phyloP scores from a whole-genome alignment of 1,284 basidiomycete species.

The Pholiota adiposa region DNA sequence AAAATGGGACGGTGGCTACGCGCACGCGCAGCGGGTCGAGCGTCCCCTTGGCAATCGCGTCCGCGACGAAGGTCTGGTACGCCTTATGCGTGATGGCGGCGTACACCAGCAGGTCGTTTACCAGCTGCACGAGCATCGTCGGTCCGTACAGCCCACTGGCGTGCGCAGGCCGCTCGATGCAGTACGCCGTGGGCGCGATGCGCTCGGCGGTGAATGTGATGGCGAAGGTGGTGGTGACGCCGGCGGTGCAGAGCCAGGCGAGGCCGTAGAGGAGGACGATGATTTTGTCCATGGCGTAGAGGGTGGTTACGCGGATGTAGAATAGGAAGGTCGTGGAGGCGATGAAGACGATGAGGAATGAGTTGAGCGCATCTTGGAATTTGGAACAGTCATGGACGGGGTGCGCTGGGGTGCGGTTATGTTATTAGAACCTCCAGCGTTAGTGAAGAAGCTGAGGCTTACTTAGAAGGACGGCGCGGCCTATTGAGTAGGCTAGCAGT shows the following conservation, averaged over 20 bases:
- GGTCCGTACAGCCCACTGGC: constrained; percentile 12
- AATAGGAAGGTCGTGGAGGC: constrained; percentile 36
- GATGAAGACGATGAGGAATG: constrained; percentile 25
- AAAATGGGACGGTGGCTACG: constrained; percentile 22
- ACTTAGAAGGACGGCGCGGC: constrained; percentile 10
- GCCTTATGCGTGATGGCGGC: constrained; percentile 32
- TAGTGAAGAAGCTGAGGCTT: neutral
- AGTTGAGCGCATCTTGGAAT: constrained; percentile 18
- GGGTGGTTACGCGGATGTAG: constrained; percentile 36
- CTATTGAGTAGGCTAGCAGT: constrained; percentile 8
- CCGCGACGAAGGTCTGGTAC: constrained; percentile 8
- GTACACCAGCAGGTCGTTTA: constrained; percentile 35
- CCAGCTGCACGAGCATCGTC: constrained; percentile 20
- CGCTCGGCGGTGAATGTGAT: constrained; percentile 25
- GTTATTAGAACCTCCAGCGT: neutral
- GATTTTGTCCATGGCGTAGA: constrained; percentile 28
- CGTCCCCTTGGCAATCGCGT: constrained; percentile 1
- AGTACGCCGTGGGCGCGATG: constrained; percentile 30
- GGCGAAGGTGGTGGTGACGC: constrained; percentile 20
- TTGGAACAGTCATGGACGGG: constrained; percentile 17
- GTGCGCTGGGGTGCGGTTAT: constrained; percentile 4
- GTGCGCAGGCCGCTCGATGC: constrained; percentile 25
- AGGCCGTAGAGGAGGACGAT: constrained; percentile 28
- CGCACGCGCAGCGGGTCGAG: constrained; percentile 16
- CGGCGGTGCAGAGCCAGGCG: constrained; percentile 33